These are phyloP conservation scores for Amanita rubescens DNA, from an alignment of 768 basidiomycete genomes.

Conservation along the genomic window DNA sequence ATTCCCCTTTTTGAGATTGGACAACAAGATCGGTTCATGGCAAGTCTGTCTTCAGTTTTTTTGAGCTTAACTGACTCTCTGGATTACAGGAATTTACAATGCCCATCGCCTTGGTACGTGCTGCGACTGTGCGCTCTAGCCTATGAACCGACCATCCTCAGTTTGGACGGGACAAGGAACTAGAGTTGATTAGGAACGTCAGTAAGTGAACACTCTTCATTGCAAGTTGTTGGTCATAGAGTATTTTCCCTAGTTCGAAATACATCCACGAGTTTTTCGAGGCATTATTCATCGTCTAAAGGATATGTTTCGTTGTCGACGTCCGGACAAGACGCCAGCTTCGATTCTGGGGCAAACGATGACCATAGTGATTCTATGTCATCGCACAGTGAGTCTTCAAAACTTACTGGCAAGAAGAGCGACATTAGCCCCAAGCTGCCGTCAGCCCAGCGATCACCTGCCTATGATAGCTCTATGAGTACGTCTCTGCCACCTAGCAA, in stretches of 20 bases:
- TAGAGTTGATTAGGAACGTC: slow-evolving; percentile 60
- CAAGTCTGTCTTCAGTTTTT: slow-evolving; percentile 20
- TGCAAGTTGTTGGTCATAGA: not conserved
- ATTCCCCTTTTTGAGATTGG: slow-evolving; percentile 66
- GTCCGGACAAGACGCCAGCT: slow-evolving; percentile 23
- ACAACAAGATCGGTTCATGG: slow-evolving; percentile 56
- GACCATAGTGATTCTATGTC: slow-evolving; percentile 38
- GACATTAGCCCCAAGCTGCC: slow-evolving; percentile 17
- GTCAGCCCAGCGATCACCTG: slow-evolving; percentile 15
- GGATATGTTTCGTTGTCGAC: slow-evolving; percentile 31
- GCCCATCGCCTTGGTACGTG: slow-evolving; percentile 52
- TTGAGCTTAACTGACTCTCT: not conserved
- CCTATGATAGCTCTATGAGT: slow-evolving; percentile 22
- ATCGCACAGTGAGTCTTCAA: slow-evolving; percentile 34
- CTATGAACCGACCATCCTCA: slow-evolving; percentile 15
- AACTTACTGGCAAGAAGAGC: slow-evolving; percentile 13
- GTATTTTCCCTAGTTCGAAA: slow-evolving; percentile 28
- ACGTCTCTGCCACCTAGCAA: slow-evolving; percentile 32
- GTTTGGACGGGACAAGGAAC: slow-evolving; percentile 68
- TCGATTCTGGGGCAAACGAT: slow-evolving; percentile 21
- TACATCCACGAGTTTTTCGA: slow-evolving; percentile 53
- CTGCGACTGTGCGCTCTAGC: not conserved
- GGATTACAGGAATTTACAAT: slow-evolving; percentile 62
- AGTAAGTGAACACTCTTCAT: slow-evolving; percentile 32
- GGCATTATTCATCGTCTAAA: slow-evolving; percentile 39